phyloP scores from a whole-genome alignment of 768 basidiomycete genomes.

The Tylopilus balloui region DNA sequence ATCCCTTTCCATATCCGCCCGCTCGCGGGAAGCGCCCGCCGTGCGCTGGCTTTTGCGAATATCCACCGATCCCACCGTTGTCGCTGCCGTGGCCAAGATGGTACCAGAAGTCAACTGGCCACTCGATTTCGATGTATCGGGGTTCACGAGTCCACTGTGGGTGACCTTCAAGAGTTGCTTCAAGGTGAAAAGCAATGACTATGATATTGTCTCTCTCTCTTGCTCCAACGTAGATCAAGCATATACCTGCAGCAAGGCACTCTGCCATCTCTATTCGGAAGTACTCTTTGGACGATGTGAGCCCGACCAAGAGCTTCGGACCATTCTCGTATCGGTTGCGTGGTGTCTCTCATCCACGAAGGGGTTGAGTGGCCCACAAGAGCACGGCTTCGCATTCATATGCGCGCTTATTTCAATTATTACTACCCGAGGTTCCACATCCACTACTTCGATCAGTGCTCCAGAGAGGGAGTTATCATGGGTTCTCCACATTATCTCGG shows the following conservation, averaged over 20 bases:
- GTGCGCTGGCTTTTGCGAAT: background rate
- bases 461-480: background rate
- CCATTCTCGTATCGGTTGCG: background rate
- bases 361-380: background rate
- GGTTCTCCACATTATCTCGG: background rate
- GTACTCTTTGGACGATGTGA: background rate
- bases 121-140: background rate
- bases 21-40: background rate
- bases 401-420: background rate
- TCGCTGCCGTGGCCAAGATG: background rate
- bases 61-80: background rate
- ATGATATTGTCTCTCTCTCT: background rate
- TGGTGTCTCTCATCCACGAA: background rate
- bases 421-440: background rate
- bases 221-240: background rate
- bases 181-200: background rate
- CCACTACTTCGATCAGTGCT: background rate
- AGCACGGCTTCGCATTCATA: background rate
- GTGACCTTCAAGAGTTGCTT: background rate
- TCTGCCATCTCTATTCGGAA: background rate
- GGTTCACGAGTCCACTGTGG: background rate
- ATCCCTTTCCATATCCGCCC: background rate
- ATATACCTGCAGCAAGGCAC: background rate
- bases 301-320: background rate
- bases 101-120: background rate